Percentiles rank a stretch among this genome's conserved stretches.
Evolutionary conservation across 2,329 filamentous ascomycete genomes (phyloP).

Genomic region (Colletotrichum navitas): DNA sequence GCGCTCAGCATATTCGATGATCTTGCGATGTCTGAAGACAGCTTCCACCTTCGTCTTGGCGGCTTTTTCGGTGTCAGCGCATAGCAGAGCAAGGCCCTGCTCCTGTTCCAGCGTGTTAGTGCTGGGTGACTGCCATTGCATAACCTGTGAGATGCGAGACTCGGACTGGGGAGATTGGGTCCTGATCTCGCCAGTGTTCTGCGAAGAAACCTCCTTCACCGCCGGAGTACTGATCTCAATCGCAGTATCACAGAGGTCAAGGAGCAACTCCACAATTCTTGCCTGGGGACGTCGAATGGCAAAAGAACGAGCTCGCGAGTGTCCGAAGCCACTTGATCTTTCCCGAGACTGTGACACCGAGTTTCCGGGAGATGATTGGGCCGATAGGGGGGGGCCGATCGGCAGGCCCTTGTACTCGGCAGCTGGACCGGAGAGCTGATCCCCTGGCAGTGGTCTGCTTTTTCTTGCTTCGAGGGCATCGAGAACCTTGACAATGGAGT

Average conservation of each 20-base stretch:
- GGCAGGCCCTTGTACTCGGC: constrained; percentile 90
- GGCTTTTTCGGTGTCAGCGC: constrained; percentile 87
- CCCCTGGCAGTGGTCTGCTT: constrained; percentile 71
- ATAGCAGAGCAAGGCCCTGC: constrained; percentile 88
- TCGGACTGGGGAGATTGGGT: constrained; percentile 97
- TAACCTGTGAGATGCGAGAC: constrained; percentile 90
- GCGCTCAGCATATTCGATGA: constrained; percentile 95
- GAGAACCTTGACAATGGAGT: constrained; percentile 93
- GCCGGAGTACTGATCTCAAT: constrained; percentile 94
- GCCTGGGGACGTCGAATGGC: constrained; percentile 90
- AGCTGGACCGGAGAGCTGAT: constrained; percentile 64
- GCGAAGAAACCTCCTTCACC: constrained; percentile 84
- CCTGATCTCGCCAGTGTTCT: constrained; percentile 80
- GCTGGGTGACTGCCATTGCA: constrained; percentile 96
- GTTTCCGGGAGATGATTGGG: constrained; percentile 78
- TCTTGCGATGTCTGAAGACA: constrained; percentile 89
- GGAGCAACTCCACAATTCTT: constrained; percentile 91
- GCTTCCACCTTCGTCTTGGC: constrained; percentile 93
- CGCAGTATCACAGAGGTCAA: constrained; percentile 95
- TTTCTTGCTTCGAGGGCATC: constrained; percentile 88
- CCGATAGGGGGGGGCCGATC: constrained; percentile 81
- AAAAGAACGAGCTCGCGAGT: constrained; percentile 86
- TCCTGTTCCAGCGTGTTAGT: constrained; percentile 93
- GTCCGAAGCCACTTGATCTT: constrained; percentile 81
- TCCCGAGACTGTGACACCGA: constrained; percentile 80